A percentile compares a stretch with the other conserved stretches of the same genome.
Conservation (phyloP, 305 asterid genomes). For the Rubia occidens region DNA sequence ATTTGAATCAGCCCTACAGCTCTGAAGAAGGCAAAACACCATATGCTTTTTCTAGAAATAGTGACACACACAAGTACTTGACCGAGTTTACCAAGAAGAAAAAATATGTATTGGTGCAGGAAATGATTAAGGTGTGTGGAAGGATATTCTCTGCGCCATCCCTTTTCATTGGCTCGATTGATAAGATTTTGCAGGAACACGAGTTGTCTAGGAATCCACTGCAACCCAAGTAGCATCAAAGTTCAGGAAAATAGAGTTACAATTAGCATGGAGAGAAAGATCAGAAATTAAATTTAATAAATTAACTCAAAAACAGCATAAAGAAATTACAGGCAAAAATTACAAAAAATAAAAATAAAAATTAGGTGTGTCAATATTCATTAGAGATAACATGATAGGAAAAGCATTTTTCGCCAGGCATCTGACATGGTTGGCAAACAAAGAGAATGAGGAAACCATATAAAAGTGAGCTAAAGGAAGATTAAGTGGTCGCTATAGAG, state of each 20-base stretch:
- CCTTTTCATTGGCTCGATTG: conserved; percentile 86
- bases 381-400: neutral
- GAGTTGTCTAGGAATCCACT: conserved; percentile 77
- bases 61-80: neutral
- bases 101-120: neutral
- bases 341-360: neutral
- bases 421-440: neutral
- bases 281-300: neutral
- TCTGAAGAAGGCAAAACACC: neutral
- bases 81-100: neutral
- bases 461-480: neutral
- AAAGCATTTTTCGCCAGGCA: neutral
- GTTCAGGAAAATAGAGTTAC: neutral
- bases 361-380: neutral
- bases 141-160: conserved; percentile 97
- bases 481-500: neutral
- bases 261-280: conserved; percentile 3
- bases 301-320: neutral
- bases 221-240: conserved; percentile 27
- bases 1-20: neutral
- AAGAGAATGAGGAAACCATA: neutral
- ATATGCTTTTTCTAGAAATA: neutral
- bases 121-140: conserved; percentile 22
- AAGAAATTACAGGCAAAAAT: neutral
- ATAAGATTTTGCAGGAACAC: conserved; percentile 44